phyloP scores from a whole-genome alignment of 768 basidiomycete species.

The Amanita brunnescens region DNA sequence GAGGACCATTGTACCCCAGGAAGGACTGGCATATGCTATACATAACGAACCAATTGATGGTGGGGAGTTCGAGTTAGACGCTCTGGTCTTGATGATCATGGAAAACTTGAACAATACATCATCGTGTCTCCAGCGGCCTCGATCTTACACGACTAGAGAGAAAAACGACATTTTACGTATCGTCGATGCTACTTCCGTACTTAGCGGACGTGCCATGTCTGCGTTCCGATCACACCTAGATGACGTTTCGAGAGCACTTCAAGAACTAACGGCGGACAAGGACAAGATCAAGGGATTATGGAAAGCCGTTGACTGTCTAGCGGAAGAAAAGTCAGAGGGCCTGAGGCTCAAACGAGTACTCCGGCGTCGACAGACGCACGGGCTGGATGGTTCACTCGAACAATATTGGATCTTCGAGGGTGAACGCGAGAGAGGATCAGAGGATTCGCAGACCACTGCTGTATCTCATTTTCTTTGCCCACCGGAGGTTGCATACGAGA shows the following conservation, averaged over 20 bases:
- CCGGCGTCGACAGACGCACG: conserved; percentile 10
- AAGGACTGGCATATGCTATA: not conserved
- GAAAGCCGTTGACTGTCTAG: conserved; percentile 32
- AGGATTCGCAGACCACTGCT: conserved; percentile 53
- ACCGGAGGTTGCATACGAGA: not conserved
- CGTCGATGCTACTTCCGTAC: not conserved
- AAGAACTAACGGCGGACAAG: conserved; percentile 14
- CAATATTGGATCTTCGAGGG: conserved; percentile 5
- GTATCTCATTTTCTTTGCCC: conserved; percentile 21
- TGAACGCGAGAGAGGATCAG: conserved; percentile 49
- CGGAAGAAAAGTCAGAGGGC: conserved; percentile 33
- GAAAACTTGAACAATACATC: conserved; percentile 4
- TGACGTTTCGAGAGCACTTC: conserved; percentile 1
- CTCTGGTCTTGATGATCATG: not conserved
- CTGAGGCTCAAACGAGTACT: conserved; percentile 23
- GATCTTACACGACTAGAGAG: not conserved
- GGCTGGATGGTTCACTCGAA: not conserved
- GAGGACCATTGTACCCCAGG: not conserved
- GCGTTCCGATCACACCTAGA: not conserved
- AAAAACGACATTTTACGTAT: not conserved
- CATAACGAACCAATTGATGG: not conserved
- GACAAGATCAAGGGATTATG: conserved; percentile 36
- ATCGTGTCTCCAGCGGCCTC: not conserved
- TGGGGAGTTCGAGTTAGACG: not conserved
- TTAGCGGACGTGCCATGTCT: not conserved